Base-by-base conservation (phyloP, 768 basidiomycete species). In the Udeniomyces megalosporus region DNA sequence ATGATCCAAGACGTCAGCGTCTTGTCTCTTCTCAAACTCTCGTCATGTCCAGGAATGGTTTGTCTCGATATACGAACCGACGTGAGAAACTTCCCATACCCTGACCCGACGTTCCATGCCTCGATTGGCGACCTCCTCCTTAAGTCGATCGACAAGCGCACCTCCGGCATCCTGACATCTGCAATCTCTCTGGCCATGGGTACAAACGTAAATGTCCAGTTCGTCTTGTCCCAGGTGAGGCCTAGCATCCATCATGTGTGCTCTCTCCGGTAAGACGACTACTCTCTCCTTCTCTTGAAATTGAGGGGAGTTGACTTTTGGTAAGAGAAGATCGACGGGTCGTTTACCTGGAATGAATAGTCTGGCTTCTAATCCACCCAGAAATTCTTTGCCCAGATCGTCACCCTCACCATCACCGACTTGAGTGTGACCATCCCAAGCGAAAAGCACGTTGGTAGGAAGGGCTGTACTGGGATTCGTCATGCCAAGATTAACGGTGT, bases 121-220 rank as follows among this genome's bases (percentile, higher is more conserved):
- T 53, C 77, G 76, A 45, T 69, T 72, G 44, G 70, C 70, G 7
- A 85, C 71, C 69, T 86, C 84, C 4, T 76, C 73, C 20, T 75
- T 73, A 29, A 91, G 69, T 2, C 81, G 77, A 0, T 74, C 74
- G 2, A 77, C 80, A 7, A 89, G 78, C 12, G 74, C 75, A 2
- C 78, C 77, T 0, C 88, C 87, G 24, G 72, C 77, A 12, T 83
- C 78, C 1, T 84, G 84, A 66, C 88, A 89, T 5, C 87, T 78
- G 73, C 87, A 91, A 70, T 89, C 87, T 54, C 86, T 78, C 45
- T 79, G 76, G 4, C 80, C 81, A 70, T 90, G 88, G 4, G 86
- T 88, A 70, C 88, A 90, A 1, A 90, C 81, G 26, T 63, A 58
- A 8, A 63, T 32, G 22, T 63, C 62, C 20, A 28, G 48, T 4